These are phyloP conservation scores for Microascus cirrosus DNA, from an alignment of 2,329 filamentous ascomycete species.

Conservation along the genomic window DNA sequence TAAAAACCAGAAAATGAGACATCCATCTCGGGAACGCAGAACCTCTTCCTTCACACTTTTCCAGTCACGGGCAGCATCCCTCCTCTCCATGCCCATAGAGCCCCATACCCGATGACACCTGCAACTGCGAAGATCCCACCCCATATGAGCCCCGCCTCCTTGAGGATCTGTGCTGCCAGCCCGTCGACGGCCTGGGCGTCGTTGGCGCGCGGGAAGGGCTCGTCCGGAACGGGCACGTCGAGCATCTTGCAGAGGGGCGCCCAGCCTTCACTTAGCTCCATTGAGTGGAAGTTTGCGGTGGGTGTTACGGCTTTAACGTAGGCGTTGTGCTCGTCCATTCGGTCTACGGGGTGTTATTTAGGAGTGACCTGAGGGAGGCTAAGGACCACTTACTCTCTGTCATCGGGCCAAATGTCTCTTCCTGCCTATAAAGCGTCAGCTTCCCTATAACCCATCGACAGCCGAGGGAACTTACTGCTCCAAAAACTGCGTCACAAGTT, in stretches of 20 bases:
- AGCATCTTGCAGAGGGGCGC: conserved; percentile 16
- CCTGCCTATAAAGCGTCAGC: not conserved
- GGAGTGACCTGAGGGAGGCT: conserved; percentile 1
- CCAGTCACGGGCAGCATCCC: not conserved
- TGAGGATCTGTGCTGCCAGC: not conserved
- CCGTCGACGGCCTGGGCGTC: conserved; percentile 9
- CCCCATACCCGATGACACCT: not conserved
- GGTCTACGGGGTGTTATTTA: conserved; percentile 3
- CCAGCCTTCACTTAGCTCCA: conserved; percentile 14
- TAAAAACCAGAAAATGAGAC: no score
- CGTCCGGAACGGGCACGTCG: conserved; percentile 12
- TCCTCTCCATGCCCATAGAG: not conserved
- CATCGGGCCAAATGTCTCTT: conserved; percentile 4
- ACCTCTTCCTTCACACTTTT: not conserved
- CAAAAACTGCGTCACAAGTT: conserved; percentile 4
- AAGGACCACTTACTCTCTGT: not conserved
- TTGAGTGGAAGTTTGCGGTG: conserved; percentile 9
- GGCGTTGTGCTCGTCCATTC: conserved; percentile 9
- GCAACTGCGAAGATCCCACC: not conserved
- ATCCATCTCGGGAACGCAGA: no score
- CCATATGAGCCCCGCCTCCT: not conserved
- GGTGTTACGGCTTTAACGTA: conserved; percentile 8
- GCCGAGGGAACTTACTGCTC: conserved; percentile 1
- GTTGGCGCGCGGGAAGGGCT: conserved; percentile 15
- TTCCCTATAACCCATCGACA: not conserved